Base-by-base conservation (phyloP, 495 filamentous ascomycete species). In the Neurospora sp. region DNA sequence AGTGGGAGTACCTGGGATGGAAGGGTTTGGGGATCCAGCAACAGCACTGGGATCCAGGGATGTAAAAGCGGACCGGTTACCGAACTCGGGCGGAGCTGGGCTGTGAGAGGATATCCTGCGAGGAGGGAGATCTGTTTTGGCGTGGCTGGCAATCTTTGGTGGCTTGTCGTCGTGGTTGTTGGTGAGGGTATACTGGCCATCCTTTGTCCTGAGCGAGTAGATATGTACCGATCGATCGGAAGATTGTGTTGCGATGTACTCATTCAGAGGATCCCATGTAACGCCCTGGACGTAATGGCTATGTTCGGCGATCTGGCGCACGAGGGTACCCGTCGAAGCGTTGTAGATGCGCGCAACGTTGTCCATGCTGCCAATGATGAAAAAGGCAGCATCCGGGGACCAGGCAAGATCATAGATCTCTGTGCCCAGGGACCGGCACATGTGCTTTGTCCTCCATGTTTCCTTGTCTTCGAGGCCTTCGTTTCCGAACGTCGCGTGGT, bases 231-330 rank as follows among this genome's bases (percentile, higher is more conserved):
- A 97, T 78, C 96, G 91, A 83, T 99, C 96, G 1, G 96, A 99
- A 3, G 96, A 98, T 80, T 99, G 96, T 27, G 96, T 99, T 27
- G 96, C 96, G 66, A 99, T 93, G 81, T 93, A 99, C 85, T 99
- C 96, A 81, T 99, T 99, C 39, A 97, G 84, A 41, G 96, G 96
- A 83, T 99, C 96, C 96, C 96, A 99, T 2, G 96, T 94, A 20
- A 99, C 96, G 42, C 96, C 96, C 84, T 99, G 96, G 23, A 99
- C 96, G 78, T 98, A 99, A 82, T 99, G 96, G 78, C 95, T 97
- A 84, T 99, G 96, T 80, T 99, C 96, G 54, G 96, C 96, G 75
- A 99, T 99, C 80, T 98, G 95, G 72, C 96, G 91, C 72, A 99
- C 91, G 78, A 95, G 90, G 84, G 91, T 90, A 39, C 96, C 96